phyloP scores from a whole-genome alignment of 192 early-diverging fungal genomes.

The Thoreauomyces humboldtii region DNA sequence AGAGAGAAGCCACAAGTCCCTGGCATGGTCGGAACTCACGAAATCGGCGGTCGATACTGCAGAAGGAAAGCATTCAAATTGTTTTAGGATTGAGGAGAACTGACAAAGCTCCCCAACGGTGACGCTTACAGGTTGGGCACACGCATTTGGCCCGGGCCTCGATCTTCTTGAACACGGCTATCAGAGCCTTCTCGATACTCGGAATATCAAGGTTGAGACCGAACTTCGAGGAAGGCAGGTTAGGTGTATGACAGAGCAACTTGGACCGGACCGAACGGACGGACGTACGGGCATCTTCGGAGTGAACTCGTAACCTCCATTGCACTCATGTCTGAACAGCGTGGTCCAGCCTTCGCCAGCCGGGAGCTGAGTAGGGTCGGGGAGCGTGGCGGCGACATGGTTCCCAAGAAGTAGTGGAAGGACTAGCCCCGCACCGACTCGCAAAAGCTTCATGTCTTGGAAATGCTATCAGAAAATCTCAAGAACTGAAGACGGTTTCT shows the following conservation, averaged over 20 bases:
- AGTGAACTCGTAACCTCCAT: not conserved
- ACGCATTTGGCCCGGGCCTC: not conserved
- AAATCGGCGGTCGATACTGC: not conserved
- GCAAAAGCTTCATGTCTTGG: too few relatives aligned
- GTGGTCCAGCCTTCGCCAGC: not conserved
- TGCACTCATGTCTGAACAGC: not conserved
- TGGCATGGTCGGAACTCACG: not conserved
- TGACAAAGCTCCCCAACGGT: too few relatives aligned
- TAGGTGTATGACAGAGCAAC: too few relatives aligned
- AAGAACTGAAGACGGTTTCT: too few relatives aligned
- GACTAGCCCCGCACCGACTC: too few relatives aligned
- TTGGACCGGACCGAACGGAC: too few relatives aligned
- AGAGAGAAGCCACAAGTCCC: not conserved
- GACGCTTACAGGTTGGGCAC: not conserved
- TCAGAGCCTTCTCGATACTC: not conserved
- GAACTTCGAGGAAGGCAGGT: too few relatives aligned
- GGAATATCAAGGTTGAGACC: slow-evolving; percentile 1
- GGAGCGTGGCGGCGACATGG: too few relatives aligned
- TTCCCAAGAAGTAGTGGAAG: too few relatives aligned
- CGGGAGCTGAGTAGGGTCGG: not conserved
- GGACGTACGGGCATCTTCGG: slow-evolving; percentile 1
- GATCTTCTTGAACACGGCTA: not conserved
- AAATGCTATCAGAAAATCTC: too few relatives aligned
- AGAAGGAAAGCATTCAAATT: too few relatives aligned
- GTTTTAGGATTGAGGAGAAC: too few relatives aligned